Evolutionary conservation across 345 rosid genomes (phyloP).

Genomic region (Boechera retrofracta): DNA sequence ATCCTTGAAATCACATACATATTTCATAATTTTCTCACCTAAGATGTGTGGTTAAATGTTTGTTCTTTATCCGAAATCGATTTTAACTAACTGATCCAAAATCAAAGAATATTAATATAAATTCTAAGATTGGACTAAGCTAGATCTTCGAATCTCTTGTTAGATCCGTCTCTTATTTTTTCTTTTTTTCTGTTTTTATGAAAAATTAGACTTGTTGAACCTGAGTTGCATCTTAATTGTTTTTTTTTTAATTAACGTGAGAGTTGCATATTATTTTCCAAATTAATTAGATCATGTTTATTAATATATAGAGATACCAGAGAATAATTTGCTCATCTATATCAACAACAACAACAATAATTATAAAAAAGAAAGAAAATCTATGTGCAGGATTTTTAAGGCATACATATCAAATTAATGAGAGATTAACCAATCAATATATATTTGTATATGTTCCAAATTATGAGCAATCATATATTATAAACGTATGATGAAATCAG

Average conservation of each 20-base stretch:
- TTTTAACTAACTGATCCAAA: neutral
- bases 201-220: neutral
- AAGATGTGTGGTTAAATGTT: conserved; percentile 2
- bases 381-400: neutral
- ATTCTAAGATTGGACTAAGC: neutral
- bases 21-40: conserved; percentile 15
- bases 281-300: conserved; percentile 1
- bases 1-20: neutral
- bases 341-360: neutral
- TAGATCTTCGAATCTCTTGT: conserved; percentile 25
- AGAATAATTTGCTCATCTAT: neutral
- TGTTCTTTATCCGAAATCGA: neutral
- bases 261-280: conserved; percentile 2
- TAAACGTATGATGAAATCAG: conserved; percentile 47
- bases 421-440: neutral
- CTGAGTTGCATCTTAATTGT: conserved; percentile 1
- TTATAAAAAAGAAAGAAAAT: neutral
- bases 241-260: neutral
- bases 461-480: neutral
- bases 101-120: conserved; percentile 10
- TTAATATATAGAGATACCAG: neutral
- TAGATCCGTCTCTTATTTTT: neutral
- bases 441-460: neutral
- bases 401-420: conserved; percentile 4
- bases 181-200: neutral